Conservation (phyloP, 805 yeast species). For the Zygoascus ofunaensis region DNA sequence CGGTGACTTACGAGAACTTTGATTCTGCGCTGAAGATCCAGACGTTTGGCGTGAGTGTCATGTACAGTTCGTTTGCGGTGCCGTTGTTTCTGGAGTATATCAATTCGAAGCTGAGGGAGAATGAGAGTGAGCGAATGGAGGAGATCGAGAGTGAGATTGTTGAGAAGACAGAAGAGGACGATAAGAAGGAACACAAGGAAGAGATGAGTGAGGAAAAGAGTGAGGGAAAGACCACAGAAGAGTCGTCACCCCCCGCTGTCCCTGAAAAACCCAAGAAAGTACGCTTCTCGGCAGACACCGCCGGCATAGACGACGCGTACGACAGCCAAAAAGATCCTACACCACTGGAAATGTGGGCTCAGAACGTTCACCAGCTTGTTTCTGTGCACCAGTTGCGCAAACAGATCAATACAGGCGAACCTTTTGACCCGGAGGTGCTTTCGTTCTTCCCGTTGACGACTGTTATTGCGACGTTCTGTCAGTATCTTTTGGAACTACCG, state of each 20-base stretch:
- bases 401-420: constrained; percentile 26
- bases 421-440: constrained; percentile 26
- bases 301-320: background rate
- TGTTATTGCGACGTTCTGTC: constrained; percentile 52
- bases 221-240: background rate
- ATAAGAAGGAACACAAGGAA: background rate
- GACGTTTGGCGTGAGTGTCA: constrained; percentile 71
- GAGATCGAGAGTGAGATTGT: background rate
- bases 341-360: constrained; percentile 40
- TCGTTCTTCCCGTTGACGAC: constrained; percentile 38
- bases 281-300: background rate
- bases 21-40: constrained; percentile 46
- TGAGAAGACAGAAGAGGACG: constrained; percentile 4
- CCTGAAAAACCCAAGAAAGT: background rate
- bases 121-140: background rate
- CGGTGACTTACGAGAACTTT: constrained; percentile 61
- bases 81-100: constrained; percentile 51
- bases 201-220: background rate
- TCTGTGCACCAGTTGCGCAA: constrained; percentile 52
- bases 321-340: constrained; percentile 29
- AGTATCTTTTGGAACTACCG: constrained; percentile 66
- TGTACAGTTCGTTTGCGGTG: constrained; percentile 53
- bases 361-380: constrained; percentile 37
- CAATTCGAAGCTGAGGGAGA: constrained; percentile 14
- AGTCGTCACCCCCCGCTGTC: constrained; percentile 3